Evolutionary conservation across 495 filamentous ascomycete genomes (phyloP).

Genomic region (Penicillium pulvis): DNA sequence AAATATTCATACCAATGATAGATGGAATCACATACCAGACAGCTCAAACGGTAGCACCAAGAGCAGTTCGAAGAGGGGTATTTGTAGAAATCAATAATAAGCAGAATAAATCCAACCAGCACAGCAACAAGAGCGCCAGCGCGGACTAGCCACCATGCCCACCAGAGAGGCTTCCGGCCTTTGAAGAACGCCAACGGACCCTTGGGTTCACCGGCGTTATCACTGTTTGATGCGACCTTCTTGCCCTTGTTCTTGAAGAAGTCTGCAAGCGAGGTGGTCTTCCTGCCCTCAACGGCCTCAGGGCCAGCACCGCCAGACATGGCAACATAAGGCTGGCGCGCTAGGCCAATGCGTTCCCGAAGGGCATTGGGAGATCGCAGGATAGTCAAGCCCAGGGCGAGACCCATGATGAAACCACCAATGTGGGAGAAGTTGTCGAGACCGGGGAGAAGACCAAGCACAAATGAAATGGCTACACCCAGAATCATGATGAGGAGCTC

Average conservation of each 20-base stretch:
- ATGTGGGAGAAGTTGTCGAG: constrained; percentile 98
- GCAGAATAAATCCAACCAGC: constrained; percentile 77
- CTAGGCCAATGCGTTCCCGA: constrained; percentile 68
- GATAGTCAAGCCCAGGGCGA: constrained; percentile 82
- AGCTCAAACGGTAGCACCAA: constrained; percentile 95
- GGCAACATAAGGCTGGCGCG: constrained; percentile 66
- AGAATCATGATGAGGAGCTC: constrained; percentile 84
- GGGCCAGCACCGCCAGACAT: constrained; percentile 48
- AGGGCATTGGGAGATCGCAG: constrained; percentile 84
- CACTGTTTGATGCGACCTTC: constrained; percentile 14
- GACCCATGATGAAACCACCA: constrained; percentile 90
- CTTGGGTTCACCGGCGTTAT: constrained; percentile 45
- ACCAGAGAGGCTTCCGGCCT: constrained; percentile 89
- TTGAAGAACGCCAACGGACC: constrained; percentile 84
- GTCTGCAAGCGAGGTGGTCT: constrained; percentile 32
- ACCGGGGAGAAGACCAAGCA: constrained; percentile 87
- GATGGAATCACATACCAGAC: constrained; percentile 67
- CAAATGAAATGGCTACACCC: constrained; percentile 86
- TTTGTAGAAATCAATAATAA: constrained; percentile 88
- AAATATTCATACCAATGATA: constrained; percentile 8
- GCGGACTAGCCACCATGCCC: constrained; percentile 93
- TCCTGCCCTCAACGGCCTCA: constrained; percentile 24
- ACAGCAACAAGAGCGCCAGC: constrained; percentile 77
- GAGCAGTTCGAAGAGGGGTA: constrained; percentile 67
- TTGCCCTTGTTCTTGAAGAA: constrained; percentile 44